Base-by-base conservation (phyloP, 257 asterid genomes). In the Solanum chilense region DNA sequence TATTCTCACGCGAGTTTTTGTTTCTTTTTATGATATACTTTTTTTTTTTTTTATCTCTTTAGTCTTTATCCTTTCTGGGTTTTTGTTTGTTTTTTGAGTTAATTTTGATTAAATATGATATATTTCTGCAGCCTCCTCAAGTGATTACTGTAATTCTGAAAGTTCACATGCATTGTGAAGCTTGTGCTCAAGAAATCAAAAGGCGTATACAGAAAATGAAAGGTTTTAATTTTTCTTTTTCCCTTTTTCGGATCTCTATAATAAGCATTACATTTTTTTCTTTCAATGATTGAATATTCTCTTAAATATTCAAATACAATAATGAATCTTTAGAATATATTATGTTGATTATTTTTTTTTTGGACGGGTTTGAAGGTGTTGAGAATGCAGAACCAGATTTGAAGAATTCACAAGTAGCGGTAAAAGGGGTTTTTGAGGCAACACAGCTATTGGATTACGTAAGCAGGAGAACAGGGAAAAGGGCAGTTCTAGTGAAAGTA, bases 161-260 rank as follows among this genome's bases (percentile, higher is more conserved):
- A 78, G 99, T 97, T 71, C 92, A 92, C 95, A 97, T 97, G 99
- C 99, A 97, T 88, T 97, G 99, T 83, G 99, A 97, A 82, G 99
- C 99, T 56, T 97, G 99, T 92, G 98, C 98, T 80, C 98, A 93
- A 90, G 98, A 92, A 92, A 96, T 97, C 90, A 95, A 92, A 70
- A 96, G 92, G 90, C 91, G 98, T 21, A 97, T 97, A 62, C 93
- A 60, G 58, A 95, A 87, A 91, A 93, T 97, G 95, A 92, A 94
- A 93, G 99, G 99, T 96, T 4, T 20, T 58, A 15, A 42, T 37
- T 73, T 73, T 7, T 15, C 9, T 29, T 85, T 71, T 80, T 82
- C 83, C n/a, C 83, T 25, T 86, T 78, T 89, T 73, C 89, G 90
- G 88, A 92, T 93, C 92, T 88, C 90, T 66, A 89, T 74, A 39